phyloP scores from a whole-genome alignment of 2,329 filamentous ascomycete species.

The Colletotrichum gloeosporioides region DNA sequence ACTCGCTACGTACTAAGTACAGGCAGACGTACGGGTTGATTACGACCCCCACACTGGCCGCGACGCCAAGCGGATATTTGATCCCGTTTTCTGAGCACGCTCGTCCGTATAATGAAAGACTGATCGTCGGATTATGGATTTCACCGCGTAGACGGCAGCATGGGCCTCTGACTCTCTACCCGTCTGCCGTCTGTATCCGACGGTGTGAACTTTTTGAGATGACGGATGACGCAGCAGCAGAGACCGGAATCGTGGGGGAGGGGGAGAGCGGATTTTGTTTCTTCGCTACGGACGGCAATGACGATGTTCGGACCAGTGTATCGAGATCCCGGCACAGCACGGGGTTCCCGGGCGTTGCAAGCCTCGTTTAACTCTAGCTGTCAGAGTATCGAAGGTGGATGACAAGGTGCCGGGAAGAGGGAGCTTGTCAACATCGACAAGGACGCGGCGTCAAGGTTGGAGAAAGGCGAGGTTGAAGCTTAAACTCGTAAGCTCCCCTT shows the following conservation, averaged over 20 bases:
- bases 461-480: neutral
- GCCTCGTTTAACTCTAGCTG: neutral
- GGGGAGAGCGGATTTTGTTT: neutral
- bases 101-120: neutral
- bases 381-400: neutral
- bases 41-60: neutral
- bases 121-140: neutral
- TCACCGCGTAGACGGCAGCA: neutral
- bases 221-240: neutral
- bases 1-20: neutral
- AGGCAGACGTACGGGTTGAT: neutral
- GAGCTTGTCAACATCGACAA: neutral
- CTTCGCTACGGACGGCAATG: neutral
- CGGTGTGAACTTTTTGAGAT: neutral
- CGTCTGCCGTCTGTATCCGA: neutral
- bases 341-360: neutral
- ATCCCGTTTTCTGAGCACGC: neutral
- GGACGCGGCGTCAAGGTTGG: neutral
- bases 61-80: neutral
- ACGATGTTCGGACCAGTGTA: neutral
- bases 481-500: slow-evolving; percentile 5
- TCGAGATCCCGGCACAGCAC: neutral
- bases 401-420: neutral
- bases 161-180: neutral
- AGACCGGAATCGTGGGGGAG: neutral